Conservation (phyloP, 768 basidiomycete species). For the Cystobasidium onofrii region DNA sequence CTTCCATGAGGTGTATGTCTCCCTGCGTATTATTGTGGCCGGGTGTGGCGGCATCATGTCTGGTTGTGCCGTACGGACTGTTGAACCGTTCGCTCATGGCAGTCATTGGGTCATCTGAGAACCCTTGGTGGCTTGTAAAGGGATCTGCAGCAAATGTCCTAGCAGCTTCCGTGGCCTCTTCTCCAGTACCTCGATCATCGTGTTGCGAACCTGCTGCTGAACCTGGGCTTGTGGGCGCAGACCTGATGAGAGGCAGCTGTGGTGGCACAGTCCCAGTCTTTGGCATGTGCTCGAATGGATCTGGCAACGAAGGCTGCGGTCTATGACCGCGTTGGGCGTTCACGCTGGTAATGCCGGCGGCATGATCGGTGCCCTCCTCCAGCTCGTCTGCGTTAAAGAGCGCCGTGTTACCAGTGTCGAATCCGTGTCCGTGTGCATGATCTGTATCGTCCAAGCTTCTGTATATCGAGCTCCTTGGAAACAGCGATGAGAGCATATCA, state of each 20-base stretch:
- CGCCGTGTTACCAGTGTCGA: neutral
- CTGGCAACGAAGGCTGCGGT: neutral
- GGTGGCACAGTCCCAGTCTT: neutral
- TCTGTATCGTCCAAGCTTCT: neutral
- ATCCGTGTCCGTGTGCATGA: neutral
- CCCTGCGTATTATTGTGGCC: too few relatives aligned
- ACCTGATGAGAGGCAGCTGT: neutral
- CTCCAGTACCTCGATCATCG: neutral
- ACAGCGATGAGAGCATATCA: conserved; percentile 18
- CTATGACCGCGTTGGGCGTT: neutral
- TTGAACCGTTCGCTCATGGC: neutral
- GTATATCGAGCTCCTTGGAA: conserved; percentile 6
- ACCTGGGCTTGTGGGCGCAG: neutral
- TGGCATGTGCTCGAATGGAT: neutral
- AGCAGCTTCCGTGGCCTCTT: neutral
- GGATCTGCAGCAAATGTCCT: neutral
- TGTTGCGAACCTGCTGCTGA: neutral
- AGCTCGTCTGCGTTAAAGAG: neutral
- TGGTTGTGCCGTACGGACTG: neutral
- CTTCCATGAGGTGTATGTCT: neutral
- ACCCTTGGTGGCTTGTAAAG: neutral
- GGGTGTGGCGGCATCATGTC: too few relatives aligned
- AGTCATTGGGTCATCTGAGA: neutral
- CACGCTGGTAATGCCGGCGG: too few relatives aligned
- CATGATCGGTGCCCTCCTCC: neutral